phyloP scores from a whole-genome alignment of 306 rosid species.

The Fagus sylvatica region DNA sequence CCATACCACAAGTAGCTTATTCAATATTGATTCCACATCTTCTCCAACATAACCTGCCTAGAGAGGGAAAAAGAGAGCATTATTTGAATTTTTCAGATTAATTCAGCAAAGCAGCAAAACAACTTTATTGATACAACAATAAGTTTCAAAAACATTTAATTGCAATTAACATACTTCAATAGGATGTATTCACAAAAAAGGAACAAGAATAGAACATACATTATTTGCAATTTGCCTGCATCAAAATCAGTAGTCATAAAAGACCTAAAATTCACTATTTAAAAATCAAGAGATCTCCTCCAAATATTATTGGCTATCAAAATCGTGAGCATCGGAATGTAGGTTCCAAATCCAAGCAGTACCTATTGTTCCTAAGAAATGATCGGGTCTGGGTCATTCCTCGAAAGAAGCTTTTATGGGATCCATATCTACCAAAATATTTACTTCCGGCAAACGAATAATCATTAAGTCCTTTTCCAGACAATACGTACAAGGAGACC shows the following conservation, averaged over 20 bases:
- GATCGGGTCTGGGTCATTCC: too few relatives aligned
- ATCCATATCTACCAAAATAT: too few relatives aligned
- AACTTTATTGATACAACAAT: not conserved
- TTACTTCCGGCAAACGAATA: too few relatives aligned
- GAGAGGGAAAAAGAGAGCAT: not conserved
- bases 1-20: conserved; percentile 58
- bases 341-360: too few relatives aligned
- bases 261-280: not conserved
- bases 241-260: not conserved
- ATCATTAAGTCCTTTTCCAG: too few relatives aligned
- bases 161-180: not conserved
- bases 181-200: not conserved
- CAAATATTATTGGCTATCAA: not conserved
- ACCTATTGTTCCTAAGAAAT: too few relatives aligned
- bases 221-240: not conserved
- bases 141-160: not conserved
- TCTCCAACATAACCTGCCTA: conserved; percentile 84
- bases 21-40: conserved; percentile 66
- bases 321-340: too few relatives aligned
- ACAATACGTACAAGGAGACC: too few relatives aligned
- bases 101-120: conserved; percentile 1
- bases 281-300: not conserved
- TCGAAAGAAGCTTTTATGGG: too few relatives aligned
- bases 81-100: conserved; percentile 4
- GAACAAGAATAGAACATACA: not conserved